These are phyloP conservation scores for Brasilioporus rufonigricans DNA, from an alignment of 768 basidiomycete species.

Conservation along the genomic window DNA sequence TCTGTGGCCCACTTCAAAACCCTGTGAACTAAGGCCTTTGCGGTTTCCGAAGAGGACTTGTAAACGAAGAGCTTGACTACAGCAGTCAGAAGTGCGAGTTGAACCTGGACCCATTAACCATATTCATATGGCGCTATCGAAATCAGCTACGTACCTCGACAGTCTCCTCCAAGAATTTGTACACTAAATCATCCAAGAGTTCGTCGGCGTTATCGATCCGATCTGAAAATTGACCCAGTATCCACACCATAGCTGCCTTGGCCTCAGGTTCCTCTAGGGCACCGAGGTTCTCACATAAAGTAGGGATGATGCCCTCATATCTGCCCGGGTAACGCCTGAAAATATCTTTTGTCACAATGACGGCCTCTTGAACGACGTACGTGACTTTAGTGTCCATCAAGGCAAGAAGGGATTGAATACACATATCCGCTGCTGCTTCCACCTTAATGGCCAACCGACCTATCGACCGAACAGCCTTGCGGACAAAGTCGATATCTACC, in stretches of 20 bases:
- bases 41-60: conserved; percentile 76
- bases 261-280: conserved; percentile 93
- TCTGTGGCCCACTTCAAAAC: conserved; percentile 97
- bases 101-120: conserved; percentile 57
- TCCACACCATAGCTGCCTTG: conserved; percentile 98
- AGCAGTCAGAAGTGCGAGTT: conserved; percentile 91
- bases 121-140: not conserved
- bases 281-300: conserved; percentile 89
- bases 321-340: conserved; percentile 95
- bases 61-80: conserved; percentile 95
- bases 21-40: conserved; percentile 89
- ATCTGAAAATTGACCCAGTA: conserved; percentile 94
- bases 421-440: conserved; percentile 80
- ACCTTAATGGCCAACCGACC: conserved; percentile 99
- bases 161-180: conserved; percentile 90
- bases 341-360: conserved; percentile 97
- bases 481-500: conserved; percentile 96
- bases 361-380: conserved; percentile 96
- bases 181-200: conserved; percentile 86
- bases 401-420: conserved; percentile 81
- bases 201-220: conserved; percentile 96
- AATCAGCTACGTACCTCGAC: conserved; percentile 62
- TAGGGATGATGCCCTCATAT: conserved; percentile 96
- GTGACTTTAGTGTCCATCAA: conserved; percentile 92
- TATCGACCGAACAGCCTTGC: conserved; percentile 96